Percentiles rank a stretch among this genome's conserved stretches.
phyloP scores from a whole-genome alignment of 164 flowering plant genomes.

The Vitis riparia region DNA sequence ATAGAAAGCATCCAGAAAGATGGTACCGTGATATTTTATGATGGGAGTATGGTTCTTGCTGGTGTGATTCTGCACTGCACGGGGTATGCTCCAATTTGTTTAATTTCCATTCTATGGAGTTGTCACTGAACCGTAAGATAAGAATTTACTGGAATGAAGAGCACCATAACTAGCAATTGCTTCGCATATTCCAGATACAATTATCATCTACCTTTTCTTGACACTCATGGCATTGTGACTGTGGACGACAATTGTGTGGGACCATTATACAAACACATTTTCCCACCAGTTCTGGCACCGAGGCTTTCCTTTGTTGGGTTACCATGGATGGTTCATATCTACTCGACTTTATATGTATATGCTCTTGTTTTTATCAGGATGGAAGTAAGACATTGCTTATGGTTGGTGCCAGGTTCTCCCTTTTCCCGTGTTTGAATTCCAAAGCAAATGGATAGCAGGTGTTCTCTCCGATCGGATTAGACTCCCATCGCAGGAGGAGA shows the following conservation, averaged over 20 bases:
- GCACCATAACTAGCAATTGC: too few species aligned
- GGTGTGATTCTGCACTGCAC: slow-evolving; percentile 45
- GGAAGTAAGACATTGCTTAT: neutral
- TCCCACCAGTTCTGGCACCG: slow-evolving; percentile 42
- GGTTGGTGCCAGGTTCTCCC: slow-evolving; percentile 47
- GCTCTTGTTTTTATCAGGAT: neutral
- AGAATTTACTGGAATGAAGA: too few species aligned
- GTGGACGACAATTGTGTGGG: slow-evolving; percentile 46
- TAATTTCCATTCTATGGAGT: neutral
- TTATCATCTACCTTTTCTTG: slow-evolving; percentile 37
- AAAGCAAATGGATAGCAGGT: slow-evolving; percentile 72
- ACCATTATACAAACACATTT: slow-evolving; percentile 48
- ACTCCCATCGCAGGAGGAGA: slow-evolving; percentile 51
- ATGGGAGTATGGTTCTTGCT: slow-evolving; percentile 33
- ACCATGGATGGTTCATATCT: slow-evolving; percentile 22
- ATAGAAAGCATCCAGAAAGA: slow-evolving; percentile 28
- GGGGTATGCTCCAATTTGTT: slow-evolving; percentile 22
- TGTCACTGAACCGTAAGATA: neutral
- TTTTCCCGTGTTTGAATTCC: slow-evolving; percentile 54
- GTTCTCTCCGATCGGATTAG: slow-evolving; percentile 48
- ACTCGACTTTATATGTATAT: neutral
- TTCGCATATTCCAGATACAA: slow-evolving; percentile 25
- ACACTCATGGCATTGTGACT: slow-evolving; percentile 32
- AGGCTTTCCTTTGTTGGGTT: slow-evolving; percentile 42
- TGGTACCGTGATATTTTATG: slow-evolving; percentile 37